Conservation (phyloP, 768 basidiomycete genomes). For the Suillus clintonianus region DNA sequence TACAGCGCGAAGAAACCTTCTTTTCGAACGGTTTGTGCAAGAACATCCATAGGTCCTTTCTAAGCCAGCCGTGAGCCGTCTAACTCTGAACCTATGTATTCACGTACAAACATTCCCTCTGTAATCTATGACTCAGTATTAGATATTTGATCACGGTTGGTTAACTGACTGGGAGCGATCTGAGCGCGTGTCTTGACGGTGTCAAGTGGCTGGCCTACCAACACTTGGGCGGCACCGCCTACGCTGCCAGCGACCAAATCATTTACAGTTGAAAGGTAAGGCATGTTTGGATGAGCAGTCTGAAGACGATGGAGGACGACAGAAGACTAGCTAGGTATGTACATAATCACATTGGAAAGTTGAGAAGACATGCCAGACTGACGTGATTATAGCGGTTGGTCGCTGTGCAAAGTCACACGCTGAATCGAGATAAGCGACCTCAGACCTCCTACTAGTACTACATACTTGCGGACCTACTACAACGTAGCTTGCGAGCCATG, state of each 20-base stretch:
- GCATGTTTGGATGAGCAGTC: background rate
- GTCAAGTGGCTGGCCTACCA: constrained; percentile 92
- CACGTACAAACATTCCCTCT: constrained; percentile 89
- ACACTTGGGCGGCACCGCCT: constrained; percentile 92
- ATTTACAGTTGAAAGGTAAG: constrained; percentile 62
- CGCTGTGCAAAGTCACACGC: background rate
- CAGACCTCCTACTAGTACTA: background rate
- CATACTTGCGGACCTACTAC: background rate
- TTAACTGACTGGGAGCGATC: constrained; percentile 71
- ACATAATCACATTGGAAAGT: background rate
- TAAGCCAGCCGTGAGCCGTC: constrained; percentile 27
- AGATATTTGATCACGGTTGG: background rate
- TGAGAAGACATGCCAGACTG: background rate
- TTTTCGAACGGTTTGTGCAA: constrained; percentile 73
- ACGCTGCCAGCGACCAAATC: constrained; percentile 88
- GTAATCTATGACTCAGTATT: constrained; percentile 8
- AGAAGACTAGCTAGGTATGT: background rate
- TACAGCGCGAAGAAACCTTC: constrained; percentile 95
- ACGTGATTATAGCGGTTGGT: background rate
- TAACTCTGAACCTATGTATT: background rate
- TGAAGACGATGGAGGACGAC: background rate
- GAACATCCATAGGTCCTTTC: constrained; percentile 95
- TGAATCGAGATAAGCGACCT: background rate
- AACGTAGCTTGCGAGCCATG: background rate
- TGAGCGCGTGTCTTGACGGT: constrained; percentile 89